Conservation (phyloP, 805 yeast genomes). For the Candida odintsovae region DNA sequence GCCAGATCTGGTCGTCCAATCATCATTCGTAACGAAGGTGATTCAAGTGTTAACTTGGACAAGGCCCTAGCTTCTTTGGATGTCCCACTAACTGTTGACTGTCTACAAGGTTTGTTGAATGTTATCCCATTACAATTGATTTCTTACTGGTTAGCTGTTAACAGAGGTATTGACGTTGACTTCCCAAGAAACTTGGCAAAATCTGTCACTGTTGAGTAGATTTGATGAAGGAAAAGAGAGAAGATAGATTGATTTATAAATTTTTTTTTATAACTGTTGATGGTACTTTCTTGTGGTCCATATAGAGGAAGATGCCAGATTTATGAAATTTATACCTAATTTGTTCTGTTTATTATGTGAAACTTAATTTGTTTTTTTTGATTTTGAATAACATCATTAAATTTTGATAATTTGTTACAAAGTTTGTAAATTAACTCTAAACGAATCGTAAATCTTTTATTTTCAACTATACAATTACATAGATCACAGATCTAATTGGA, state of each 20-base stretch:
- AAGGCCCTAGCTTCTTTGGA: constrained; percentile 67
- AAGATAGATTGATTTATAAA: background rate
- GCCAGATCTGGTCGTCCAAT: constrained; percentile 98
- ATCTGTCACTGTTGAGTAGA: constrained; percentile 84
- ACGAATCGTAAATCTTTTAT: no score
- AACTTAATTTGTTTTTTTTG: no score
- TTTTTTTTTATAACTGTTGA: background rate
- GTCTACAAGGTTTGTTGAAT: constrained; percentile 93
- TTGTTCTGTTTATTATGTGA: background rate
- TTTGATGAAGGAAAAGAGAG: background rate
- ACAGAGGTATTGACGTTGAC: constrained; percentile 94
- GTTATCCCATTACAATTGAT: constrained; percentile 93
- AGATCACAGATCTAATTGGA: no score
- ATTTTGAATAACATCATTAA: background rate
- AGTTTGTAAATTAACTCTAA: no score
- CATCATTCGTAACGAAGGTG: constrained; percentile 82
- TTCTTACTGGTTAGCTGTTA: constrained; percentile 95
- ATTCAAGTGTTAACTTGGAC: constrained; percentile 48
- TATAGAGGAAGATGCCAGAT: background rate
- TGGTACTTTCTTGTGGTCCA: background rate
- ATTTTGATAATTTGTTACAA: no score
- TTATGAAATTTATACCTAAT: background rate
- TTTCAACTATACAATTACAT: no score
- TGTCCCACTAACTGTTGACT: constrained; percentile 94
- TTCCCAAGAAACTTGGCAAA: constrained; percentile 98